Base-by-base conservation (phyloP, 2,329 filamentous ascomycete species). In the Domatiomyces globalis region DNA sequence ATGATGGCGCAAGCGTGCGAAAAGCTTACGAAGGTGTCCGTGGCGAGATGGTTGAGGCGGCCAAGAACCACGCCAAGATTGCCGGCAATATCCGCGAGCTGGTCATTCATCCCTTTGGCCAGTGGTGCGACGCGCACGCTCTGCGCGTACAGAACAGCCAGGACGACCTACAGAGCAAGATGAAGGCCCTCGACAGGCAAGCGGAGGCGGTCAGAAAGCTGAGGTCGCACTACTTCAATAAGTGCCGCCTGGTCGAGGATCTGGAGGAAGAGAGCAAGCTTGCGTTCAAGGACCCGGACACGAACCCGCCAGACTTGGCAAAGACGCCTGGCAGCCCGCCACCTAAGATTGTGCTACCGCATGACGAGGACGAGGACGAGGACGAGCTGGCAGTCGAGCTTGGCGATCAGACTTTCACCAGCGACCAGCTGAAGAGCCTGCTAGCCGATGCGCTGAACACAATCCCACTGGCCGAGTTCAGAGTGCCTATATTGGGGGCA, bases 191-290 rank as follows among this genome's bases (percentile, higher is more conserved):
- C 67, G 87, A 95, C 65, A 86, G 85, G 60, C 94, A 98, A 68
- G 84, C 85, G 53, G 92, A 98, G 56, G 69, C 78, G 18, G 87
- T 95, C 55, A 87, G 88, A 75, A 96, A 96, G 71, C 79, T 95
- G 61, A 82, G 92, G 58, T 95, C 86, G 68, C 85, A 87, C 61
- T 98, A 98, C 71, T 96, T 96, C 77, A 98, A 96, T 75, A 98
- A 96, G 71, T 98, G 92, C 67, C 84, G 94, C 48, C 74, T 95
- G 56, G 84, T 96, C 5, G 94, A 98, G 66, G 92, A 98, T 65
- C 72, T 96, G 54, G 92, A 98, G 67, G 92, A 98, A 69, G 94
- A 98, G 73, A 95, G 95, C 68, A 96, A 98, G 70, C 78, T 98
- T 51, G 92, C 89, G 42, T 98, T 98, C 69, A 88, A 95, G 67